Evolutionary conservation across 2,329 filamentous ascomycete genomes (phyloP), one percentile per base, ranked within the genome.

Genomic region (Epichloe gansuensis): DNA sequence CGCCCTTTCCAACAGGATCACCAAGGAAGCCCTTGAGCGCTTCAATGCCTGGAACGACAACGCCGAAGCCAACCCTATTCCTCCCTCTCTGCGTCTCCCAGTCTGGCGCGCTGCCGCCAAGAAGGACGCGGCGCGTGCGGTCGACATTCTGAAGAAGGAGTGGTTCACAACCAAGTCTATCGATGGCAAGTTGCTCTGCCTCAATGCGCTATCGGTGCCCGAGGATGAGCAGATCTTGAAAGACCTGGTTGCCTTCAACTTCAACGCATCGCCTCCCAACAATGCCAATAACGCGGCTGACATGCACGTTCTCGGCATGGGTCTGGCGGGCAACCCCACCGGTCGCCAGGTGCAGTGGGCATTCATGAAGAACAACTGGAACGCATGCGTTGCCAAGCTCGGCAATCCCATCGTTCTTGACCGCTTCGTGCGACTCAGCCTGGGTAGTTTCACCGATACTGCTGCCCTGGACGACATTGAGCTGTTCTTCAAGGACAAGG

Each of bases 331-430:
- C 56, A 96, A 96, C 70, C 73, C 81, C 8, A 76, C 80, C 55
- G 84, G 82, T 3, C 84, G 90, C n/a, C 70, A 75, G 44, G 73
- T 84, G 44, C 79, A 94, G 53, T 98, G 93, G 93, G 73, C 84
- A 50, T 95, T 86, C 68, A 78, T 96, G 63, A 88, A 90, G 70
- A 74, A 78, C 43, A 84, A 95, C 71, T 98, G 91, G 87, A 75
- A 80, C 34, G 74, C 77, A 38, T 78, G 95, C 44, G 77, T 83
- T 50, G 71, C 80, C 54, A 85, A 85, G 66, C 75, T 97, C 51
- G 82, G 65, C 42, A 96, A 96, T 71, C 86, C 89, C 56, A 85
- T 96, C 34, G 81, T 96, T 3, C 74, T 96, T 15, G 91, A 98
- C 70, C 83, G 91, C 47, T 95, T 95, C 70, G 72, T 98, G 60